Evolutionary conservation across 441 rosid species (phyloP).

Genomic region (Populus hybrid): DNA sequence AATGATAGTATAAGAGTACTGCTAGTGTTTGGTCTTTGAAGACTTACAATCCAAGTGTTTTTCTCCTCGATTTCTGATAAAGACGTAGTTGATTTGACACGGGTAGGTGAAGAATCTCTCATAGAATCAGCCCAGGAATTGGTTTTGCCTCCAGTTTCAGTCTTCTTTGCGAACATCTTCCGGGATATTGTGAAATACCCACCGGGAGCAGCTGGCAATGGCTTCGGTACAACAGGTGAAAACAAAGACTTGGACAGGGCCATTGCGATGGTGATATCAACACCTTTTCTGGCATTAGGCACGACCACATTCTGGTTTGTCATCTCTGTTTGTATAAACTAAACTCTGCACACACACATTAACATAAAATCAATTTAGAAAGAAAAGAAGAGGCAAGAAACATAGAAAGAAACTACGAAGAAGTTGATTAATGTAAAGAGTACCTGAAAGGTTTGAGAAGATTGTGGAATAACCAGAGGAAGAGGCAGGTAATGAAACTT

Average conservation of each 20-base stretch:
- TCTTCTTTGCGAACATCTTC: slow-evolving; percentile 37
- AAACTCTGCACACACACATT: background rate
- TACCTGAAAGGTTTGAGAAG: slow-evolving; percentile 1
- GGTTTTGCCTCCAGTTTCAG: slow-evolving; percentile 49
- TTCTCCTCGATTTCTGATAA: slow-evolving; percentile 28
- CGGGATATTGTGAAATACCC: slow-evolving; percentile 36
- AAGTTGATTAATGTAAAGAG: background rate
- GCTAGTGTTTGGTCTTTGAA: background rate
- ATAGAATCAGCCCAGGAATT: slow-evolving; percentile 77
- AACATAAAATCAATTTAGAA: background rate
- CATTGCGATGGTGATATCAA: slow-evolving; percentile 31
- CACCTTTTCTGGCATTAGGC: slow-evolving; percentile 31
- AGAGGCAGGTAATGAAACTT: background rate
- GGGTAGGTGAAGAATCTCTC: slow-evolving; percentile 86
- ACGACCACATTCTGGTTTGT: slow-evolving; percentile 58
- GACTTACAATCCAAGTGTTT: slow-evolving; percentile 64
- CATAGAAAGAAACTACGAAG: background rate
- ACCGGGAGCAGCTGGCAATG: slow-evolving; percentile 44
- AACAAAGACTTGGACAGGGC: slow-evolving; percentile 33
- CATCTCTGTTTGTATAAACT: slow-evolving; percentile 21
- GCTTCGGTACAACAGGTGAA: slow-evolving; percentile 32
- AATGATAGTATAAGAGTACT: background rate
- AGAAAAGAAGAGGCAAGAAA: background rate
- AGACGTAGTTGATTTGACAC: slow-evolving; percentile 43
- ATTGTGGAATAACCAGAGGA: slow-evolving; percentile 14